These are phyloP conservation scores for Lactarius indigo DNA, from an alignment of 768 basidiomycete genomes.

Conservation along the genomic window DNA sequence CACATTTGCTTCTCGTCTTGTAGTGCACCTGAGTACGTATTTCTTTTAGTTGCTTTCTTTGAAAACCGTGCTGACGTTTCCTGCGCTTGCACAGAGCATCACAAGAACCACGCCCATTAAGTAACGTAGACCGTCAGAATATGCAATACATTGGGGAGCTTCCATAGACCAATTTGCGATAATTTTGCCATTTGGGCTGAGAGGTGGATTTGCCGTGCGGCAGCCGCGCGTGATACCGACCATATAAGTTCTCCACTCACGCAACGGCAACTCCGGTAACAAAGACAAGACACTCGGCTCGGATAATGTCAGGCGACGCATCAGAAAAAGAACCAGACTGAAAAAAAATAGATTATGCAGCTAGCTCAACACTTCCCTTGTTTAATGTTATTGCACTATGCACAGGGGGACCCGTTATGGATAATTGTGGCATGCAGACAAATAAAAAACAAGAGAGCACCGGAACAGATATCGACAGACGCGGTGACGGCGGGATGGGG, in stretches of 20 bases:
- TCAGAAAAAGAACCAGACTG: not conserved
- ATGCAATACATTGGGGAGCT: not conserved
- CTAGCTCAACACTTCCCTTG: constrained; percentile 27
- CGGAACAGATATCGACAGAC: constrained; percentile 25
- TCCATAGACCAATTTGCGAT: constrained; percentile 11
- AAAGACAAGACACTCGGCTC: not conserved
- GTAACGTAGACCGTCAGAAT: constrained; percentile 7
- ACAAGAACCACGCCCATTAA: constrained; percentile 88
- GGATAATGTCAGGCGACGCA: not conserved
- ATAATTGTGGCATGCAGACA: constrained; percentile 28
- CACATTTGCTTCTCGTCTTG: constrained; percentile 2
- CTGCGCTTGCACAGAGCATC: constrained; percentile 58
- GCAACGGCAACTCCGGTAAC: not conserved
- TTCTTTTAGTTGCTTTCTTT: not conserved
- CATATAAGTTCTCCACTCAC: not conserved
- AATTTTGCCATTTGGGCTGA: not conserved
- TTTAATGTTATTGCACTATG: constrained; percentile 28
- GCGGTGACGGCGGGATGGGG: not conserved
- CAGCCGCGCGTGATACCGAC: not conserved
- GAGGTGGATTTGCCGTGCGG: not conserved
- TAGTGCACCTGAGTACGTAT: constrained; percentile 82
- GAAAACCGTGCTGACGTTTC: not conserved
- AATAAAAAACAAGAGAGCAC: constrained; percentile 28
- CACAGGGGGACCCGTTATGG: constrained; percentile 25
- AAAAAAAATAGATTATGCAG: constrained; percentile 23